These are phyloP conservation scores for Suillus americanus DNA, from an alignment of 768 basidiomycete genomes.

Conservation along the genomic window DNA sequence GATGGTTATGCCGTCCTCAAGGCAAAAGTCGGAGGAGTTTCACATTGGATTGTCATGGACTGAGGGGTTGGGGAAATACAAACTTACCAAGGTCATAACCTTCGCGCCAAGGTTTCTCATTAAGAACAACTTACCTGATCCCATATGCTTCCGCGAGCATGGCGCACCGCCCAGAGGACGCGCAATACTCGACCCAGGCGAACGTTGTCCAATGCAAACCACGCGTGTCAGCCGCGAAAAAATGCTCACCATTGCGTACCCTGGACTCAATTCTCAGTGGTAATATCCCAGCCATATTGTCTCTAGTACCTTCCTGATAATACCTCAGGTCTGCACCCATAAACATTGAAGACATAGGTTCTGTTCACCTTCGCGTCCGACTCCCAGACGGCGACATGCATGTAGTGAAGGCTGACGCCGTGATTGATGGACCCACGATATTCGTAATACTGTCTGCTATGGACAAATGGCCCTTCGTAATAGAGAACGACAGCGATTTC, in stretches of 20 bases:
- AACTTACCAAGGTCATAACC: slow-evolving; percentile 91
- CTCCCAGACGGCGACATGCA: slow-evolving; percentile 39
- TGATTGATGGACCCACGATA: slow-evolving; percentile 84
- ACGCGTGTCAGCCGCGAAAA: slow-evolving; percentile 68
- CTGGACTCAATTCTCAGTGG: slow-evolving; percentile 87
- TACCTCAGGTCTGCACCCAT: slow-evolving; percentile 82
- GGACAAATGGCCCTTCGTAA: slow-evolving; percentile 83
- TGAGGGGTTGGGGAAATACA: slow-evolving; percentile 97
- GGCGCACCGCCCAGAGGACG: slow-evolving; percentile 65
- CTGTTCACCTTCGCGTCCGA: slow-evolving; percentile 66
- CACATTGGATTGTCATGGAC: slow-evolving; percentile 89
- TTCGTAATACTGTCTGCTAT: slow-evolving; percentile 71
- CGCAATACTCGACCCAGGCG: slow-evolving; percentile 62
- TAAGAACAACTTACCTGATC: slow-evolving; percentile 70
- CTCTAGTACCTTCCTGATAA: slow-evolving; percentile 4
- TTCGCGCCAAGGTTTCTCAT: slow-evolving; percentile 88
- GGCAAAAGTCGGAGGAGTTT: slow-evolving; percentile 62
- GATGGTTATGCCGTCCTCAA: slow-evolving; percentile 64
- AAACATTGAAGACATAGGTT: slow-evolving; percentile 89
- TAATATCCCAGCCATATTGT: slow-evolving; percentile 28
- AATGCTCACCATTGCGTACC: slow-evolving; percentile 79
- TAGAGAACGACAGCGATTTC: slow-evolving; percentile 87
- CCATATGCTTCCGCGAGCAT: slow-evolving; percentile 84
- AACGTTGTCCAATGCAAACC: slow-evolving; percentile 65
- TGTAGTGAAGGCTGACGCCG: slow-evolving; percentile 74